Evolutionary conservation across 108 stramenopile genomes (phyloP).

Genomic region (Cyclotella distinguenda): DNA sequence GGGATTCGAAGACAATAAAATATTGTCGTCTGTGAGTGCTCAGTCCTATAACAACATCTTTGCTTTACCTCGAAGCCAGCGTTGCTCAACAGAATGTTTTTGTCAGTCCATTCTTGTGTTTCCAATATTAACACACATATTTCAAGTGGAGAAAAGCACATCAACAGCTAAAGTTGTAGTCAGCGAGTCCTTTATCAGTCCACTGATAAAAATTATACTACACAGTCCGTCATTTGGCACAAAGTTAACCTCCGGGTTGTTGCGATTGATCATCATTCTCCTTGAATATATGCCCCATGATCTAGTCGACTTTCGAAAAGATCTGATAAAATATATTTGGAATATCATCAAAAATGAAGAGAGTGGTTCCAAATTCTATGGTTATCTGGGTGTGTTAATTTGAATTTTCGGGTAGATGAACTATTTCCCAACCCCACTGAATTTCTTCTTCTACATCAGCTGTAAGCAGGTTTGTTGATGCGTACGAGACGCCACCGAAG

Average conservation of each 20-base stretch:
- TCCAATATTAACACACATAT: constrained; percentile 57
- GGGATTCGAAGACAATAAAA: constrained; percentile 81
- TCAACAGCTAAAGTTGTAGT: constrained; percentile 9
- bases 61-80: too few relatives aligned
- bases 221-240: constrained; percentile 41
- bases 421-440: background rate
- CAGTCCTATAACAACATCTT: too few relatives aligned
- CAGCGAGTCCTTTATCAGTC: constrained; percentile 14
- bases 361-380: constrained; percentile 84
- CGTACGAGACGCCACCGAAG: constrained; percentile 82
- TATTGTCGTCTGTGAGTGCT: constrained; percentile 58
- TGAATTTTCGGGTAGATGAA: background rate
- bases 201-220: background rate
- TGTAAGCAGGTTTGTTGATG: constrained; percentile 76
- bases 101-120: constrained; percentile 70
- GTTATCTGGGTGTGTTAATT: constrained; percentile 56
- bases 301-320: constrained; percentile 48
- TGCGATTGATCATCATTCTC: constrained; percentile 78
- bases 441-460: constrained; percentile 22
- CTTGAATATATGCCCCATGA: constrained; percentile 65
- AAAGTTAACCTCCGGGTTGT: constrained; percentile 82
- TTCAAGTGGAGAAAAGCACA: background rate
- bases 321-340: constrained; percentile 92
- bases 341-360: constrained; percentile 83
- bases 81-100: too few relatives aligned